Evolutionary conservation across 176 grass and related monocot species (phyloP).

Genomic region (Coix lacrymajobi): DNA sequence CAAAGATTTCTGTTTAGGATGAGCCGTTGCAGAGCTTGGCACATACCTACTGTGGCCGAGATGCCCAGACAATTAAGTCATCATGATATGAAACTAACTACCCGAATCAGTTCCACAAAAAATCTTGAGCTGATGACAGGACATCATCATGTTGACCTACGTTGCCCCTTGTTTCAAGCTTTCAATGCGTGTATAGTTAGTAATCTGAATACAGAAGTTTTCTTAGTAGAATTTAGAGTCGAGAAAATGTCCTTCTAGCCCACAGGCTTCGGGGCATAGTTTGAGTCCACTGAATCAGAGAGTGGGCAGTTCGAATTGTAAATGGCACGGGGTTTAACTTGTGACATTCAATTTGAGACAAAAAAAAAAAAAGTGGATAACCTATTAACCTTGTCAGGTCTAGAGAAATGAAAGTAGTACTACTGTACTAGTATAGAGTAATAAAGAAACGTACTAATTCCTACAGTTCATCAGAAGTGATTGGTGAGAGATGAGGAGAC

Average conservation of each 20-base stretch:
- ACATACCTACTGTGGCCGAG: too few relatives aligned
- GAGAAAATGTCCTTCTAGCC: background rate
- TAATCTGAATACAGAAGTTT: background rate
- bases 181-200: background rate
- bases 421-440: too few relatives aligned
- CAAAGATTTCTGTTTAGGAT: background rate
- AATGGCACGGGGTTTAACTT: background rate
- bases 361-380: background rate
- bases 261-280: background rate
- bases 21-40: background rate
- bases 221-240: background rate
- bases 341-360: background rate
- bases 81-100: background rate
- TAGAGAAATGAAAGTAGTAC: background rate
- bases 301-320: background rate
- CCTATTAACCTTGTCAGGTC: background rate
- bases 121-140: background rate
- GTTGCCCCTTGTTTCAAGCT: background rate
- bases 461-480: too few relatives aligned
- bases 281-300: background rate
- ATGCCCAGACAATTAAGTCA: background rate
- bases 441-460: too few relatives aligned
- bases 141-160: background rate
- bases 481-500: too few relatives aligned
- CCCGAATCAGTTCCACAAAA: background rate